Evolutionary conservation across 257 asterid species (phyloP).

Genomic region (Solanum tarijense): DNA sequence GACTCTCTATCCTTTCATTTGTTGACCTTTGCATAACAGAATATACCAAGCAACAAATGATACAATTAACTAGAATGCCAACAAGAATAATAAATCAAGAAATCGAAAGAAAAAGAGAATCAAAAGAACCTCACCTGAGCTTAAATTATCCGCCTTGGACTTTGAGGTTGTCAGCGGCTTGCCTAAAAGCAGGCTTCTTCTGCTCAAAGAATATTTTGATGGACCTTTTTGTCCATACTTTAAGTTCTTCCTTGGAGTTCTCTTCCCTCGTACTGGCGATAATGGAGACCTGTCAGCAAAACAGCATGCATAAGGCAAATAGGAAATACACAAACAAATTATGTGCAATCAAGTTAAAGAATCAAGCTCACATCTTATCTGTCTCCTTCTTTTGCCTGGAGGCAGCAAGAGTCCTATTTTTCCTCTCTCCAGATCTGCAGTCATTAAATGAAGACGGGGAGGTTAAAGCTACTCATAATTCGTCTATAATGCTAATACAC

Average conservation of each 20-base stretch:
- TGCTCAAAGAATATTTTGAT: constrained; percentile 33
- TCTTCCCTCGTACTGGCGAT: constrained; percentile 60
- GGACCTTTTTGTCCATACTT: constrained; percentile 28
- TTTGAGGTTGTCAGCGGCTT: constrained; percentile 23
- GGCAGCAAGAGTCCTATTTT: constrained; percentile 35
- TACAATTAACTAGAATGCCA: not conserved
- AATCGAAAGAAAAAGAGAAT: not conserved
- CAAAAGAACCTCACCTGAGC: constrained; percentile 39
- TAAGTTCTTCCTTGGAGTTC: constrained; percentile 70
- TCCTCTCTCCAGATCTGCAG: constrained; percentile 55
- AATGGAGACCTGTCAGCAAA: constrained; percentile 48
- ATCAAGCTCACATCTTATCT: constrained; percentile 47
- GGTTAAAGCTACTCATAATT: not conserved
- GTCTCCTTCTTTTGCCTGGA: constrained; percentile 26
- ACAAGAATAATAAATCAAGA: not conserved
- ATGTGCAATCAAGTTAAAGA: constrained; percentile 2
- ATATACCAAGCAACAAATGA: not conserved
- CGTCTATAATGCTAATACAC: not conserved
- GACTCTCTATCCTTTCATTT: not conserved
- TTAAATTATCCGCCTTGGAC: constrained; percentile 23
- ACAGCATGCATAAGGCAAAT: constrained; percentile 12
- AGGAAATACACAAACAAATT: constrained; percentile 1
- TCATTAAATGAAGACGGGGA: not conserved
- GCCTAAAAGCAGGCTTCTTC: constrained; percentile 23
- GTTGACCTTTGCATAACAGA: not conserved